Evolutionary conservation across 2,329 filamentous ascomycete genomes (phyloP).

Genomic region (Epichloe coenophiala): DNA sequence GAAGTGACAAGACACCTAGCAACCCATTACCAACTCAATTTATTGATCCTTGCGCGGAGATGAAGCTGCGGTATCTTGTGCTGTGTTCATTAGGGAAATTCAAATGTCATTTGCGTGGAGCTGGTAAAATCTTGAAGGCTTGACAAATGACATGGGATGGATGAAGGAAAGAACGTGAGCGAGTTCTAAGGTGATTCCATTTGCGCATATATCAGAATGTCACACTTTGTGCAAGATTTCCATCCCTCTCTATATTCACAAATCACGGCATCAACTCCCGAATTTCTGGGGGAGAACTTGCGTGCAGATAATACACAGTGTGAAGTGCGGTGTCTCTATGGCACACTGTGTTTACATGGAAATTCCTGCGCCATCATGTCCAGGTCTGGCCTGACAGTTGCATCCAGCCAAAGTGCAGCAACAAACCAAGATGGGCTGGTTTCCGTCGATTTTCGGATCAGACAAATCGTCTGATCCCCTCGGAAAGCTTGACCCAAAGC

Average conservation of each 20-base stretch:
- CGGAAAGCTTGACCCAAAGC: conserved; percentile 64
- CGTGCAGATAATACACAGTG: not conserved
- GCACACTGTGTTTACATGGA: not conserved
- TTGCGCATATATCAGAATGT: too few species aligned
- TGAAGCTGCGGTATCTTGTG: too few species aligned
- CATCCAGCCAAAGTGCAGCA: not conserved
- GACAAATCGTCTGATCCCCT: conserved; percentile 42
- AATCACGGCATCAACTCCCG: too few species aligned
- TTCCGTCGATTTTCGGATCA: conserved; percentile 39
- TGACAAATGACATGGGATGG: too few species aligned
- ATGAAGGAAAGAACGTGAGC: too few species aligned
- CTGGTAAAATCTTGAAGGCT: too few species aligned
- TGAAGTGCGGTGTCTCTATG: not conserved
- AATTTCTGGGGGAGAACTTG: not conserved
- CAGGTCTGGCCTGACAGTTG: not conserved
- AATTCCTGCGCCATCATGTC: not conserved
- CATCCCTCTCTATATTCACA: too few species aligned
- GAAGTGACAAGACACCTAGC: not conserved
- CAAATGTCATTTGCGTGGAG: too few species aligned
- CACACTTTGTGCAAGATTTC: too few species aligned
- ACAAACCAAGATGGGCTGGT: conserved; percentile 38
- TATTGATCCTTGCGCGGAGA: not conserved
- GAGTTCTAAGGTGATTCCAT: too few species aligned
- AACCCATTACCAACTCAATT: not conserved
- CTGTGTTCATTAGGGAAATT: too few species aligned